Percentiles rank a stretch among this genome's conserved stretches.
Evolutionary conservation across 202 grass and related monocot species (phyloP).

Genomic region (Musa balbisiana): DNA sequence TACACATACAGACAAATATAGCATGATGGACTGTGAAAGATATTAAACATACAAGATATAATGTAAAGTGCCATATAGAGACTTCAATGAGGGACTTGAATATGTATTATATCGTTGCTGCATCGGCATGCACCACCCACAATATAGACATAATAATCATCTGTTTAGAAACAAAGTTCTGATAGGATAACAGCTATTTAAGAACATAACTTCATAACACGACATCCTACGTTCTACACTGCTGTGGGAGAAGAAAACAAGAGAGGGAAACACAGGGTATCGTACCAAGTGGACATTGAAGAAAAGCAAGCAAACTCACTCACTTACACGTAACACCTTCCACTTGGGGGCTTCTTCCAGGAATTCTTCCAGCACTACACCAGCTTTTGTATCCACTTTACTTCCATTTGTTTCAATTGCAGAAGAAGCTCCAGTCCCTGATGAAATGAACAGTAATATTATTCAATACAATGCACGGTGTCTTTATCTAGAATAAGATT

Average conservation of each 20-base stretch:
- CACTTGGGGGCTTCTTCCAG: slow-evolving; percentile 95
- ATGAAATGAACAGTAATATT: slow-evolving; percentile 24
- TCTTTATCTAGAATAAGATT: background rate
- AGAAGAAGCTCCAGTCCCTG: slow-evolving; percentile 39
- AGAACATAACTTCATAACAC: background rate
- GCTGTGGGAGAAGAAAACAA: background rate
- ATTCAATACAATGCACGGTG: background rate
- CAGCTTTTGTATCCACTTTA: slow-evolving; percentile 29
- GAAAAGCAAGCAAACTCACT: slow-evolving; percentile 33
- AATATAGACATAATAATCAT: background rate
- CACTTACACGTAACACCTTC: slow-evolving; percentile 85
- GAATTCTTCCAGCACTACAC: slow-evolving; percentile 65
- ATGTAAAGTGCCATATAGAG: too few species aligned
- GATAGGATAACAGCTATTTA: background rate
- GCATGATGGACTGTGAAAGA: too few species aligned
- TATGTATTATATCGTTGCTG: background rate
- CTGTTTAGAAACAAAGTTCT: background rate
- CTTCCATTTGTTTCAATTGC: slow-evolving; percentile 18
- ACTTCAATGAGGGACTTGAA: too few species aligned
- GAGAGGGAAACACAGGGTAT: slow-evolving; percentile 19
- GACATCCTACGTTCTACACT: background rate
- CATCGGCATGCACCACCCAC: background rate
- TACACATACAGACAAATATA: too few species aligned
- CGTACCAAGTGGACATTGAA: background rate
- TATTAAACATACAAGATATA: too few species aligned